phyloP scores from a whole-genome alignment of 257 asterid species.

The Solanum chaucha region DNA sequence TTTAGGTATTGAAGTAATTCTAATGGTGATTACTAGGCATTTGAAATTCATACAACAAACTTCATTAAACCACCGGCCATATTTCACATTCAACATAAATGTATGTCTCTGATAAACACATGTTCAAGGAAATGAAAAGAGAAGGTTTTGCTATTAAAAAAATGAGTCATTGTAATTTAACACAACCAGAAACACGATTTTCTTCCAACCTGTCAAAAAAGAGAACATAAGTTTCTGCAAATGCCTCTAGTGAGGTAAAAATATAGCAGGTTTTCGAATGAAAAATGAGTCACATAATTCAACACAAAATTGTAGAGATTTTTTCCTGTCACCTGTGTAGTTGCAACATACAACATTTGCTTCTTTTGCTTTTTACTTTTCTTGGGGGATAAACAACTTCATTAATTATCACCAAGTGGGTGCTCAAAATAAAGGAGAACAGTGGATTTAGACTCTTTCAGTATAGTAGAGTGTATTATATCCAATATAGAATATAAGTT shows the following conservation, averaged over 20 bases:
- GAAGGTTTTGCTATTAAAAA: background rate
- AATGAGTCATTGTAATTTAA: background rate
- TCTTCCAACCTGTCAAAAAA: background rate
- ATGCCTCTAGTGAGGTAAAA: background rate
- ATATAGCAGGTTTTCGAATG: background rate
- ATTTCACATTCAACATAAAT: background rate
- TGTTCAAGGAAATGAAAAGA: background rate
- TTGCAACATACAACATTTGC: background rate
- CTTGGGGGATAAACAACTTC: background rate
- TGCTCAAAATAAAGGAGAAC: background rate
- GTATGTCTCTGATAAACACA: background rate
- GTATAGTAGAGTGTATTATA: background rate
- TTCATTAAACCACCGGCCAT: background rate
- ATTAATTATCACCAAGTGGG: background rate
- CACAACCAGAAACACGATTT: background rate
- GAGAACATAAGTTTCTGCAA: background rate
- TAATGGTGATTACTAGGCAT: background rate
- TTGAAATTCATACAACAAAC: background rate
- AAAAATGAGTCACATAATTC: background rate
- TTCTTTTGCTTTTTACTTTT: background rate
- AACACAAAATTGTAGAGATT: background rate
- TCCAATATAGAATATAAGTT: background rate
- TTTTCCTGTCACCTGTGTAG: background rate
- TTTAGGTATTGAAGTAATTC: background rate
- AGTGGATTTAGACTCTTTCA: background rate